A percentile compares a stretch with the other conserved stretches of the same genome.
phyloP scores from a whole-genome alignment of 1,284 basidiomycete species.

The Leccinum proximum region DNA sequence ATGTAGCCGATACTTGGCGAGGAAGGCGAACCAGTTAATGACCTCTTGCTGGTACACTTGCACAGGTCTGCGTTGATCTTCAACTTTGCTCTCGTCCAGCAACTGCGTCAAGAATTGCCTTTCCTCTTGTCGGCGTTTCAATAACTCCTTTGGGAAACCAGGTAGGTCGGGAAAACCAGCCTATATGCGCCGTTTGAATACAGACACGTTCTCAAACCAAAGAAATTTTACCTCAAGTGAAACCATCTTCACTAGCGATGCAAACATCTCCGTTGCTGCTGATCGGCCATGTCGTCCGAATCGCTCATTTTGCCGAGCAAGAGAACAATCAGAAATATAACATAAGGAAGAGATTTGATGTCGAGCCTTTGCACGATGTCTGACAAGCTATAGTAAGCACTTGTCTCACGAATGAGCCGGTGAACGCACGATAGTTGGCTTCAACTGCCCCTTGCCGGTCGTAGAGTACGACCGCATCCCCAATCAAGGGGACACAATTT shows the following conservation, averaged over 20 bases:
- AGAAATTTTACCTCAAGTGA: conserved; percentile 78
- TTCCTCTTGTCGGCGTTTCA: conserved; percentile 86
- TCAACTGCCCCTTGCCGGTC: conserved; percentile 93
- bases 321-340: conserved; percentile 97
- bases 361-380: conserved; percentile 93
- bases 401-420: conserved; percentile 1
- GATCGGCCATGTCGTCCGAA: conserved; percentile 84
- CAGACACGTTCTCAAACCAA: neutral
- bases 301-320: conserved; percentile 98
- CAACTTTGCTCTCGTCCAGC: conserved; percentile 93
- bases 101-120: conserved; percentile 93
- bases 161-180: conserved; percentile 95
- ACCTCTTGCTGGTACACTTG: conserved; percentile 96
- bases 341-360: conserved; percentile 96
- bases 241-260: conserved; percentile 97
- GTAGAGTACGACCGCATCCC: conserved; percentile 71
- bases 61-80: conserved; percentile 94
- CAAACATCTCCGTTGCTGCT: conserved; percentile 95
- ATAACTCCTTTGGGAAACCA: conserved; percentile 86
- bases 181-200: conserved; percentile 42
- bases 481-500: conserved; percentile 79
- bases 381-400: conserved; percentile 32
- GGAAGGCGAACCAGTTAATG: conserved; percentile 98
- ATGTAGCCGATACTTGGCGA: conserved; percentile 96
- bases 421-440: conserved; percentile 66